These are phyloP conservation scores for Aspergillus persii DNA, from an alignment of 2,329 filamentous ascomycete genomes.

Conservation along the genomic window DNA sequence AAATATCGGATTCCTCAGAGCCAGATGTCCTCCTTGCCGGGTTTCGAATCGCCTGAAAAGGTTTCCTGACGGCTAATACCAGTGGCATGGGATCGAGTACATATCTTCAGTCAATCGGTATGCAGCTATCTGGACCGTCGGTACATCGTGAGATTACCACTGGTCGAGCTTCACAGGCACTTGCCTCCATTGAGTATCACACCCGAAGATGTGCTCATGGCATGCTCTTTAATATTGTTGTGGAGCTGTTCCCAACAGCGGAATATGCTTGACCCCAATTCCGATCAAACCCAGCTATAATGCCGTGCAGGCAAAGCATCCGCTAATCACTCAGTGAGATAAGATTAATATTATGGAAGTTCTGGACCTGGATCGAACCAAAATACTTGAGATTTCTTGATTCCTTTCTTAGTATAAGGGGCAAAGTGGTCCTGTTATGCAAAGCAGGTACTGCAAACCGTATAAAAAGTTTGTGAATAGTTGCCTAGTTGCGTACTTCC, in stretches of 20 bases:
- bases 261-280: background rate
- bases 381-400: too few relatives aligned
- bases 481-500: too few relatives aligned
- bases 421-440: too few relatives aligned
- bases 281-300: too few relatives aligned
- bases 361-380: too few relatives aligned
- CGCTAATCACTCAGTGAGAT: too few relatives aligned
- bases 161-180: background rate
- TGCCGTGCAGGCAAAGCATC: too few relatives aligned
- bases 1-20: constrained; percentile 14
- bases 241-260: background rate
- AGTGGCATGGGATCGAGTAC: background rate
- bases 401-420: too few relatives aligned
- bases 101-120: background rate
- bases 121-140: background rate
- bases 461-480: too few relatives aligned
- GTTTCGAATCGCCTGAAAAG: background rate
- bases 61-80: background rate
- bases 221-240: background rate
- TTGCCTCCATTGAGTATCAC: background rate
- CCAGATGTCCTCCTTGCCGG: background rate
- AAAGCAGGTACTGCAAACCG: too few relatives aligned
- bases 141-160: background rate
- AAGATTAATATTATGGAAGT: too few relatives aligned
- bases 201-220: background rate